These are phyloP conservation scores for Areca catechu DNA, from an alignment of 176 grass and related monocot species.

Conservation along the genomic window DNA sequence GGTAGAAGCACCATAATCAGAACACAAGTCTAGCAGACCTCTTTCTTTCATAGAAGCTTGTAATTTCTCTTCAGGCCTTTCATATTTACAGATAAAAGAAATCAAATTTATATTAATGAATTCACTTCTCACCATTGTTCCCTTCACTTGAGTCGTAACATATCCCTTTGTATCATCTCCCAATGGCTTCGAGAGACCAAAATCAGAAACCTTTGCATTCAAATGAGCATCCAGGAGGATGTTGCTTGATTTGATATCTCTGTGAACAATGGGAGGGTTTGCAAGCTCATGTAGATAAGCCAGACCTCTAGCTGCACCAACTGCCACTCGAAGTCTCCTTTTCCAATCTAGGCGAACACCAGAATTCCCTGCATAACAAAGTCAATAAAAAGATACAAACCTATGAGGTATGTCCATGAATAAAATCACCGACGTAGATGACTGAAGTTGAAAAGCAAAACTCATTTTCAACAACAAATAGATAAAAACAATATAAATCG, in stretches of 20 bases:
- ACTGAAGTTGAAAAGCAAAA: too few species aligned
- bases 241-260: conserved; percentile 7
- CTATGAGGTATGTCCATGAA: too few species aligned
- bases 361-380: not conserved
- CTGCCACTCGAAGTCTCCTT: not conserved
- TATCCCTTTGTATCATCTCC: not conserved
- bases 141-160: conserved; percentile 1
- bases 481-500: too few species aligned
- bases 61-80: too few species aligned
- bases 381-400: too few species aligned
- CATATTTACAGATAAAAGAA: not conserved
- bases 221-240: not conserved
- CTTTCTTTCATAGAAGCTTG: too few species aligned
- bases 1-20: too few species aligned
- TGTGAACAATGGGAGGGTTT: conserved; percentile 1
- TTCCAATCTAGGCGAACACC: not conserved
- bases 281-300: conserved; percentile 7
- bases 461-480: too few species aligned
- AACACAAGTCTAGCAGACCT: too few species aligned
- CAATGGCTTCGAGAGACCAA: conserved; percentile 1
- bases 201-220: conserved; percentile 10
- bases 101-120: too few species aligned
- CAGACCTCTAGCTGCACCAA: not conserved
- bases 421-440: too few species aligned
- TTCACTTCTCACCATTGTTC: not conserved